Percentiles rank a stretch among this genome's conserved stretches.
These are phyloP conservation scores for Clonostachys sp. DNA, from an alignment of 2,329 filamentous ascomycete genomes.

Conservation along the genomic window DNA sequence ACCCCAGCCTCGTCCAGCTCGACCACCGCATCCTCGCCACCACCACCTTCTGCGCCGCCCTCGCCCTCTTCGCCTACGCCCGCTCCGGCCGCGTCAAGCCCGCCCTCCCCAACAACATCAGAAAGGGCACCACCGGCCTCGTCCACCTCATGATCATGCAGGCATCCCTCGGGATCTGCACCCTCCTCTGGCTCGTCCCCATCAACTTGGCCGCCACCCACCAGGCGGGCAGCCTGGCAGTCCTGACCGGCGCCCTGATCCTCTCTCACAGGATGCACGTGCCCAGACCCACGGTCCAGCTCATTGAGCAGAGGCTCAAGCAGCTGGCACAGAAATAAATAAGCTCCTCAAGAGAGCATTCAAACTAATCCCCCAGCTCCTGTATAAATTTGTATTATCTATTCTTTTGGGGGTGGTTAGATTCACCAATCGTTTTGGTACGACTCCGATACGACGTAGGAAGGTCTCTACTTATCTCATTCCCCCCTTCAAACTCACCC, in stretches of 20 bases:
- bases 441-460: too few relatives aligned
- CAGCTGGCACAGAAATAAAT: constrained; percentile 8
- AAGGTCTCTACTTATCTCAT: too few relatives aligned
- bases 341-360: neutral
- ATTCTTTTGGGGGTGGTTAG: too few relatives aligned
- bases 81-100: constrained; percentile 56
- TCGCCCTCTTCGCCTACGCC: constrained; percentile 77
- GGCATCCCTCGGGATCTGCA: constrained; percentile 81
- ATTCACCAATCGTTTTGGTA: too few relatives aligned
- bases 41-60: constrained; percentile 78
- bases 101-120: constrained; percentile 58
- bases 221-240: constrained; percentile 82
- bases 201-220: constrained; percentile 83
- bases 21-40: constrained; percentile 91
- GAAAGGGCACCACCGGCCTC: constrained; percentile 70
- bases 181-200: constrained; percentile 90
- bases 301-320: constrained; percentile 50
- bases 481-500: too few relatives aligned
- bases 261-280: constrained; percentile 75
- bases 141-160: constrained; percentile 81
- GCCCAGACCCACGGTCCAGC: constrained; percentile 57
- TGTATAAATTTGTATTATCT: too few relatives aligned
- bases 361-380: too few relatives aligned
- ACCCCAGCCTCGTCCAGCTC: constrained; percentile 90
- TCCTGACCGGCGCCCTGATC: constrained; percentile 78